phyloP scores from a whole-genome alignment of 2,329 filamentous ascomycete species.

The Talaromyces albobiverticillius region DNA sequence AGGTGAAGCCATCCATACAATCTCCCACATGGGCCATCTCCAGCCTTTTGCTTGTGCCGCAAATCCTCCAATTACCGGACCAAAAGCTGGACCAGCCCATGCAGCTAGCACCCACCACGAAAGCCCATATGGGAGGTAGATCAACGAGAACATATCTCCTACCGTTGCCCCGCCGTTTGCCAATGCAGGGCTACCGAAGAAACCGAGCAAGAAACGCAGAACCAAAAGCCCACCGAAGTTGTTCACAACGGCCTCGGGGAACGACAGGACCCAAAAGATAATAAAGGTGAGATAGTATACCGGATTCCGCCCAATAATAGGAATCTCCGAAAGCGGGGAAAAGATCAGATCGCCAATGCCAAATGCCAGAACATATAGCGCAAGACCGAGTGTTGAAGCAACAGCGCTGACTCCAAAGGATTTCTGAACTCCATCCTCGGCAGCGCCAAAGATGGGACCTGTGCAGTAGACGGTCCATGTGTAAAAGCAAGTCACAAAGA shows the following conservation, averaged over 20 bases:
- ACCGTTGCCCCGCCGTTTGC: constrained; percentile 39
- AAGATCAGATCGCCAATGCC: constrained; percentile 60
- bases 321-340: constrained; percentile 65
- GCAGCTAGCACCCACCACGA: constrained; percentile 55
- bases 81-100: constrained; percentile 55
- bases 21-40: constrained; percentile 59
- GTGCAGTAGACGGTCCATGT: constrained; percentile 37
- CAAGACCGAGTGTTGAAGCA: constrained; percentile 29
- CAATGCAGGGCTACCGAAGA: constrained; percentile 65
- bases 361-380: constrained; percentile 37
- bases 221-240: constrained; percentile 65
- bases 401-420: constrained; percentile 27
- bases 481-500: constrained; percentile 28
- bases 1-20: constrained; percentile 60
- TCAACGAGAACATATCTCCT: constrained; percentile 27
- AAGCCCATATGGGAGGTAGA: constrained; percentile 55
- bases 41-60: constrained; percentile 52
- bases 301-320: constrained; percentile 63
- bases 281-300: constrained; percentile 67
- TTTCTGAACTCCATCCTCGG: constrained; percentile 17
- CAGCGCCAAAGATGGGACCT: constrained; percentile 29
- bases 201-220: constrained; percentile 62
- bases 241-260: constrained; percentile 62
- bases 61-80: constrained; percentile 62
- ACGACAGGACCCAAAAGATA: constrained; percentile 64